Conservation (phyloP, 257 asterid species). For the Lantana camara region DNA sequence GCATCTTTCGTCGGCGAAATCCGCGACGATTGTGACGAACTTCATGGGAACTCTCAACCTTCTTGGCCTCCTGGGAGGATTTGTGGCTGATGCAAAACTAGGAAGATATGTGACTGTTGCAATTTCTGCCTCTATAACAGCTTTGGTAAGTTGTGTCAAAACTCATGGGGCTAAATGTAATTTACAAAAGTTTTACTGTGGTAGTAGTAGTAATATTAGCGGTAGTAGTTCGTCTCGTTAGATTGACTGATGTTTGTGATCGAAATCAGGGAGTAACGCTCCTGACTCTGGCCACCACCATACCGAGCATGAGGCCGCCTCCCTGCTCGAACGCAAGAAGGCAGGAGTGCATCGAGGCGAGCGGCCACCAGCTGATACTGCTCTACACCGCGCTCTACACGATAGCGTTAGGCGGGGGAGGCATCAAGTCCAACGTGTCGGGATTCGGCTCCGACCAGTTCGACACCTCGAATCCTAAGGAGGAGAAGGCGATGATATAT, state of each 20-base stretch:
- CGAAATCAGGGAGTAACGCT: conserved; percentile 62
- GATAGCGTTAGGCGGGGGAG: conserved; percentile 85
- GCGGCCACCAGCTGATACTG: conserved; percentile 53
- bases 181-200: not conserved
- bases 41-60: conserved; percentile 92
- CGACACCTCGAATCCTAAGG: conserved; percentile 60
- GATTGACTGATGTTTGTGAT: not conserved
- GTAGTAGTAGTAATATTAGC: not conserved
- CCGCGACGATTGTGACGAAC: conserved; percentile 79
- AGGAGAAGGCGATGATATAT: conserved; percentile 64
- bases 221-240: not conserved
- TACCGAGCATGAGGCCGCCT: conserved; percentile 81
- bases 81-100: conserved; percentile 82
- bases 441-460: conserved; percentile 93
- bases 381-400: conserved; percentile 80
- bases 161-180: not conserved
- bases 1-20: conserved; percentile 73
- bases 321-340: conserved; percentile 47
- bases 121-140: conserved; percentile 59
- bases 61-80: conserved; percentile 84
- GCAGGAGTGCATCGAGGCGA: conserved; percentile 57
- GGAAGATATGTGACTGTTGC: conserved; percentile 87
- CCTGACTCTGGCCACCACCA: conserved; percentile 66
- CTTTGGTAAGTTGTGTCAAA: conserved; percentile 46
- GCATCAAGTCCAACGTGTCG: conserved; percentile 86